Base-by-base conservation (phyloP, 2,329 filamentous ascomycete species). In the Epichloe uncinata region DNA sequence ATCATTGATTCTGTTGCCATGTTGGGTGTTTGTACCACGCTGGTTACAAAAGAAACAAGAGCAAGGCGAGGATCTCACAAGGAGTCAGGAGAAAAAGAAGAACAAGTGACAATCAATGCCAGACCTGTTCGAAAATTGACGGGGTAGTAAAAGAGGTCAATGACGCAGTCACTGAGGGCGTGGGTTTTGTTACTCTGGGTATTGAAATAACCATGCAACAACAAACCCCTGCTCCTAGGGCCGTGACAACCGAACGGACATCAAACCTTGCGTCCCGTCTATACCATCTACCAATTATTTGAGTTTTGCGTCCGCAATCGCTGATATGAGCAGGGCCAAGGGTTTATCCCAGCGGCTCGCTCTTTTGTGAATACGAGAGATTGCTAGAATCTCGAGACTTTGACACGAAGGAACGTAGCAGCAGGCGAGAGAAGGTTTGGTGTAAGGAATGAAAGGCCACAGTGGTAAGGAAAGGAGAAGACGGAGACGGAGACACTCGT, bases 1-100 rank as follows among this genome's bases (percentile, higher is more conserved):
- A 57, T 49, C 34, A 53, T 41, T n/a, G 33, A 44, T 7, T 41
- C 42, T 47, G 57, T 55, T 52, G 58, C 50, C 40, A 52, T 50
- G 42, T 50, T 50, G 36, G 56, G 36, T 22, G 11, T 30, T 7
- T 41, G 22, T 12, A 43, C 34, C 11, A 35, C n/a, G 41, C 9
- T 8, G n/a, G 33, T 13, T 44, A 16, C 6, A 2, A 22, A 16
- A 13, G n/a, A 45, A 16, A 12, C 33, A 16, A 42, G n/a, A 40
- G 15, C 15, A 44, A 22, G 22, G 15, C 15, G 18, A 9, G 13
- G 16, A 37, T 26, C 7, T 36, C 3, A 37, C 38, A 42, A 12
- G n/a, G 8, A 42, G 38, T 16, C 5, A 1, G 6, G n/a, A 20
- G 13, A 12, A 18, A n/a, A n/a, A 7, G 41, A 16, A 6, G 41